These are phyloP conservation scores for Trichosporon sp. DNA, from an alignment of 1,284 basidiomycete species.

Conservation along the genomic window DNA sequence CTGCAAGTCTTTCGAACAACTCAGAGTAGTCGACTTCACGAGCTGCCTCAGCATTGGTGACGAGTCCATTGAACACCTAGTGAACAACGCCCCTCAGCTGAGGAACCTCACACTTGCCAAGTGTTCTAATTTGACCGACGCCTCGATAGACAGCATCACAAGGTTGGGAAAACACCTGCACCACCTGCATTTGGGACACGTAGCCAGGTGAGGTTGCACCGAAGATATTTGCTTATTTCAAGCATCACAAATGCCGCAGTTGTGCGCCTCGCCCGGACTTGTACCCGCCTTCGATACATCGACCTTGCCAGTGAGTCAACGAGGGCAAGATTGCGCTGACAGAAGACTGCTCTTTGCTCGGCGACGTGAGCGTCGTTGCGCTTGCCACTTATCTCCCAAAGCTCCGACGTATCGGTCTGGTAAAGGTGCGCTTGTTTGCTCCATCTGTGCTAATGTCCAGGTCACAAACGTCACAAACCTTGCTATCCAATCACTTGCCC, in stretches of 20 bases:
- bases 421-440: conserved; percentile 60
- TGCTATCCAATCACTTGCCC: conserved; percentile 78
- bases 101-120: conserved; percentile 90
- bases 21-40: conserved; percentile 86
- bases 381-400: conserved; percentile 78
- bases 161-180: conserved; percentile 86
- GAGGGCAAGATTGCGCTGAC: conserved; percentile 11
- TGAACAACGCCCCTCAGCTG: conserved; percentile 81
- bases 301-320: conserved; percentile 82
- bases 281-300: conserved; percentile 90
- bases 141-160: conserved; percentile 77
- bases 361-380: conserved; percentile 91
- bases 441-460: conserved; percentile 47
- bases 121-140: conserved; percentile 80
- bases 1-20: conserved; percentile 60
- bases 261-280: conserved; percentile 73
- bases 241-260: conserved; percentile 89
- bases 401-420: conserved; percentile 88
- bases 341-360: conserved; percentile 76
- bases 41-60: conserved; percentile 79
- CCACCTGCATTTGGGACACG: conserved; percentile 93
- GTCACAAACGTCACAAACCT: conserved; percentile 89
- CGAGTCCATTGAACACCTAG: conserved; percentile 82
- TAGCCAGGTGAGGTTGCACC: conserved; percentile 53
- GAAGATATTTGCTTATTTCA: conserved; percentile 20